Base-by-base conservation (phyloP, 1,284 basidiomycete species). In the Microbotryomycetes sp. region DNA sequence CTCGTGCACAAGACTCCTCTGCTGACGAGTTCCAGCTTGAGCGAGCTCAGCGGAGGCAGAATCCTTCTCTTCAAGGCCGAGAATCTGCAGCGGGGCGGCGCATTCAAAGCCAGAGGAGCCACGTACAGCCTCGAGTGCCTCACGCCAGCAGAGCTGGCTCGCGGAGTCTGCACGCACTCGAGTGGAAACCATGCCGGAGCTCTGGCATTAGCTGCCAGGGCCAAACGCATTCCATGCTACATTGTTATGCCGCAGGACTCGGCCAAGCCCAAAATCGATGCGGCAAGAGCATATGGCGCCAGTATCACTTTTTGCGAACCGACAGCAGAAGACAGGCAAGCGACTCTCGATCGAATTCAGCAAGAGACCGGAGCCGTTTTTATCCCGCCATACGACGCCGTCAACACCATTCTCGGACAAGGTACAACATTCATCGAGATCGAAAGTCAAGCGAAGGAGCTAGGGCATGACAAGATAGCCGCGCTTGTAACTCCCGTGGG, bases 121-220 rank as follows among this genome's bases (percentile, higher is more conserved):
- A 45, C 54, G 4, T 58, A 59, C 57, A 56, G 54, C 29, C 6
- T 51, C 26, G 16, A 23, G 2, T 13, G 21, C 4, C 16, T 45
- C 5, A 50, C 18, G n/a, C 21, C 27, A 5, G 35, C 31, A 18
- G 26, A 31, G 41, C 35, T 24, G 1, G 15, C 13, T n/a, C 31
- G 18, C 23, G 23, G 30, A 24, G 27, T 48, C 24, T 24, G 15
- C 18, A 16, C 48, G 23, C 30, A 3, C 15, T 31, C 13, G 6
- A 11, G 46, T 62, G 64, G 64, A 6, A 65, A 65, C 46, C 64
- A 65, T 53, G 60, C 64, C 21, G 60, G 59, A 26, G 61, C 60
- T 13, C 50, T 65, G n/a, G 57, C 64, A 6, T 45, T 65, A 30
- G 60, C 60, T 9, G 60, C 64, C 1, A 35, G 24, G 5, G 27